Evolutionary conservation across 352 stramenopile genomes (phyloP), one percentile per base, ranked within the genome.

Genomic region (Phytopythium boreale): DNA sequence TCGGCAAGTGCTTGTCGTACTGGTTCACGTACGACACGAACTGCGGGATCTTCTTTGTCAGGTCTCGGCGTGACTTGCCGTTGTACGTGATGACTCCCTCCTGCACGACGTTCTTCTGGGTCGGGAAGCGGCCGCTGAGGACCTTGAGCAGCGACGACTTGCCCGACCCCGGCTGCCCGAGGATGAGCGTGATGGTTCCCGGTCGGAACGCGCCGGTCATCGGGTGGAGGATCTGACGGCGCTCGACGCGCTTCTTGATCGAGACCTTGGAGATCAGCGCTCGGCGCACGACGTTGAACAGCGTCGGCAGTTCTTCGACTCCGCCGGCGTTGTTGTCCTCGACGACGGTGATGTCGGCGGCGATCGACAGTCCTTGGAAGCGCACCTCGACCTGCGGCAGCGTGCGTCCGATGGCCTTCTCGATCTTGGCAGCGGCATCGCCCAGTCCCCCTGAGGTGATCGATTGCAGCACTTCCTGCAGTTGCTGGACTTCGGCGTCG

Each of bases 11-110:
- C 29, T 76, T 60, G 49, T 88, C 73, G 31, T 68, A 64, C 56
- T 86, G 76, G 19, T 67, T 75, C 43, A 89, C 75, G 59, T 87
- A 86, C 19, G 67, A 53, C 26, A 74, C 72, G 56, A 82, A 79
- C 65, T 86, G 76, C 17, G 77, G 77, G 22, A 89, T 49, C 0
- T 63, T 63, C 29, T 72, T 69, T 22, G 41, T 34, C 7, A 70
- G 19, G 17, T 70, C 59, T 4, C 56, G 22, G 36, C 70, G 67
- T 22, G 31, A 50, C 41, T 70, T 64, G 22, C 64, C 68, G 44
- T 79, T 79, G 70, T 79, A 79, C 49, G 72, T 69, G 47, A 79
- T 64, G 34, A 71, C 63, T 56, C 72, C 72, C 10, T 68, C 62
- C 2, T 69, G 20, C 22, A 52, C 44, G 60, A 72, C 61, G 10